Evolutionary conservation across 352 stramenopile species (phyloP), one percentile per base, ranked within the genome.

Genomic region (Phytophthora pseudosyringae): DNA sequence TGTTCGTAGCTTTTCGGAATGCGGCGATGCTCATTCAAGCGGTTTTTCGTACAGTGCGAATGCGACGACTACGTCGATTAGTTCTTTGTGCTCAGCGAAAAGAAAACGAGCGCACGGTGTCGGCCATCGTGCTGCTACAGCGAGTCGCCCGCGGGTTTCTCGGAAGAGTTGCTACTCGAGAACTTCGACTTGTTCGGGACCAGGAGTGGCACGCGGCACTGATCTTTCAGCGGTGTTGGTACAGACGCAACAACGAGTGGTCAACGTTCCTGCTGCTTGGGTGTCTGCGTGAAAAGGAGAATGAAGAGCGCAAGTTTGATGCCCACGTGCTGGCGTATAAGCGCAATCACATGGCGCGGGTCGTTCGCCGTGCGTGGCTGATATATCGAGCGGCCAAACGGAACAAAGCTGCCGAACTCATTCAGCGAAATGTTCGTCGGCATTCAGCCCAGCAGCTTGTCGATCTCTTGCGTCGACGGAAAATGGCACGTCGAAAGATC

Each of bases 191-290:
- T 1, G 40, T 75, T 28, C 52, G 68, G 7, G 73, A 83, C 2
- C 69, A 82, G 12, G 69, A 76, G 39, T 88, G 90, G 59, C 73
- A 81, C 32, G 83, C 87, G 3, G 85, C 85, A 3, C 56, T 95
- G 3, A 62, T 89, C 1, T 78, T 94, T 6, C 87, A 95, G 45
- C 81, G 87, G 21, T 81, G 73, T 10, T 95, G 87, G 87, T 95
- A 95, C 48, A 81, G 59, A 10, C 81, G 78, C 31, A 93, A 92
- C 52, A 90, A 91, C 59, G 88, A 95, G 44, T 93, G 81, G 75
- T 93, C 84, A 15, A 94, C 86, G 16, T 94, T 94, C 54, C 52
- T 95, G 12, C 58, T 95, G 12, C 78, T 95, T 6, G 86, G 86
- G 4, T 94, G 86, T 67, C 58, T 95, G 16, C 80, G 86, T 8